Conservation (phyloP, 2,329 filamentous ascomycete species). For the Penicillium psychrosexuale region DNA sequence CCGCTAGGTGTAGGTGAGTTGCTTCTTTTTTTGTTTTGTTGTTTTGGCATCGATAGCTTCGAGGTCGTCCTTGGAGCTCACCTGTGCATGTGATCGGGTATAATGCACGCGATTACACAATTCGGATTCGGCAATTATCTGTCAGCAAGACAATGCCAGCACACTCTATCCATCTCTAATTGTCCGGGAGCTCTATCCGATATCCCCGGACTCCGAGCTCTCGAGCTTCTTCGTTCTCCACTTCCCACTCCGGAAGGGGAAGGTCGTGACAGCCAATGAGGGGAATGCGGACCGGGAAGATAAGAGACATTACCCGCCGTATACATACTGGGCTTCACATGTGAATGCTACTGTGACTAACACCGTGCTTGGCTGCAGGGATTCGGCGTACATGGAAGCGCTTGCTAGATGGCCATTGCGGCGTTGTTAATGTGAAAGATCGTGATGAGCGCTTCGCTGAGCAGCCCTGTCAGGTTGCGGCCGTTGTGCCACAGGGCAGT, state of each 20-base stretch:
- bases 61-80: neutral
- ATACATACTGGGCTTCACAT: neutral
- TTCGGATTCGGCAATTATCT: neutral
- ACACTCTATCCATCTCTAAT: neutral
- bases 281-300: slow-evolving; percentile 2
- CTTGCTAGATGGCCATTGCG: slow-evolving; percentile 74
- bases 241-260: slow-evolving; percentile 30
- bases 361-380: slow-evolving; percentile 44
- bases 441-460: slow-evolving; percentile 63
- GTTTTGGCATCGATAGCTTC: slow-evolving; percentile 1
- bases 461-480: slow-evolving; percentile 81
- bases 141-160: neutral
- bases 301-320: neutral
- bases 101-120: neutral
- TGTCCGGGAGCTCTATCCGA: neutral
- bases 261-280: slow-evolving; percentile 28
- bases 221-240: slow-evolving; percentile 26
- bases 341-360: neutral
- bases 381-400: slow-evolving; percentile 74
- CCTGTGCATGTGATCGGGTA: neutral
- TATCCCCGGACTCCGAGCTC: slow-evolving; percentile 6
- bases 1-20: slow-evolving; percentile 71
- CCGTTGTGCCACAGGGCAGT: slow-evolving; percentile 65
- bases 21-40: slow-evolving; percentile 3
- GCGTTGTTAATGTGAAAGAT: slow-evolving; percentile 69